Base-by-base conservation (phyloP, 176 grass and related monocot species). In the Secale cereale region DNA sequence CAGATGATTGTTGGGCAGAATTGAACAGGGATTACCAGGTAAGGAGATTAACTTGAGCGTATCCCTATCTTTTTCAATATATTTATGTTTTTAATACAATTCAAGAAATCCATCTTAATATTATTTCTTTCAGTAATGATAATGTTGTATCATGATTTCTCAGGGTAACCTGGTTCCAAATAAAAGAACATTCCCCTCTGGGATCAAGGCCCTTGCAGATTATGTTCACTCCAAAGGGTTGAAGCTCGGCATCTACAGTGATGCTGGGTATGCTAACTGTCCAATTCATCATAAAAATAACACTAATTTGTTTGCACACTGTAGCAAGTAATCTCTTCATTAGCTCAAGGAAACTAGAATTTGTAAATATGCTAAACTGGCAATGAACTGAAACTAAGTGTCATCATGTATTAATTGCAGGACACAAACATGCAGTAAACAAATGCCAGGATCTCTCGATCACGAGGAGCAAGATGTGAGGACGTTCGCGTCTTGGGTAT, bases 1-100 rank as follows among this genome's bases (percentile, higher is more conserved):
- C 90, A 98, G 97, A 98, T 95, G 97, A 98, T 79, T 98, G 97
- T 79, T 98, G 97, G 97, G 97, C 81, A 88, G 97, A 98, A 86
- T 54, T 9, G 22, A 52, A 65, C 45, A 91, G 97, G 78, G 97
- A 98, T 75, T 88, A 62, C 84, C 88, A 91, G 86, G 97, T 98
- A 86, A 84, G 56, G 35, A 50, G 59, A 90, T 26, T 20, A 20
- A 80, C 5, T 84, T 79, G 2, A 81, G 41, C 36, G 64, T 33
- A 77, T 62, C 7, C 14, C 2, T 43, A 76, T 77, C 77, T 35
- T 85, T 77, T 87, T 81, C 30, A 87, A 22, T 81, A 66, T 59
- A 67, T 25, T 11, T 57, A 66, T 77, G 35, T 52, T 68, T 77
- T 7, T 68, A 77, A 50, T 4, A 41, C 10, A 81, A 63, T 82